A percentile compares a stretch with the other conserved stretches of the same genome.
Conservation (phyloP, 192 early-diverging fungal genomes). For the Podila clonocystis region DNA sequence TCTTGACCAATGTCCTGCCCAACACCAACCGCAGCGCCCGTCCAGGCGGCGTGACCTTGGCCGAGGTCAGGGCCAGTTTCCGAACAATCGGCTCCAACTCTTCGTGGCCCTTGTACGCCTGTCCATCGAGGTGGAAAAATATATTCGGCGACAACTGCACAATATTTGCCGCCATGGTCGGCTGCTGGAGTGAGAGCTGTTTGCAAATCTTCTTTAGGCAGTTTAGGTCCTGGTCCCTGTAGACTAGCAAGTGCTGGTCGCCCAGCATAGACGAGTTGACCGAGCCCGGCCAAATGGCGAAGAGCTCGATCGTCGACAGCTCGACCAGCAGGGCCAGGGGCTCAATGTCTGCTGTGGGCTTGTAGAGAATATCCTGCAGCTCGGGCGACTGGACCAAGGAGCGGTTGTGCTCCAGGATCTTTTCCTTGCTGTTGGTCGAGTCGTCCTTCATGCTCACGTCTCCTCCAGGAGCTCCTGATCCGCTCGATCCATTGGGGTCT, state of each 20-base stretch:
- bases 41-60: slow-evolving; percentile 34
- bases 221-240: slow-evolving; percentile 29
- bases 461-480: background rate
- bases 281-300: slow-evolving; percentile 43
- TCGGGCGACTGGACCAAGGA: slow-evolving; percentile 11
- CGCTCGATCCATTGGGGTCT: background rate
- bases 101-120: slow-evolving; percentile 44
- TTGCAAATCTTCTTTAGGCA: slow-evolving; percentile 44
- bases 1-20: slow-evolving; percentile 21
- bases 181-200: slow-evolving; percentile 19
- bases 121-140: slow-evolving; percentile 38
- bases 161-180: slow-evolving; percentile 43
- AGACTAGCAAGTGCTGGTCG: slow-evolving; percentile 46
- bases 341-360: slow-evolving; percentile 29
- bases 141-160: slow-evolving; percentile 36
- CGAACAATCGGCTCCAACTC: slow-evolving; percentile 42
- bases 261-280: slow-evolving; percentile 49
- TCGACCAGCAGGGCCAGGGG: slow-evolving; percentile 30
- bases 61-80: slow-evolving; percentile 30
- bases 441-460: background rate
- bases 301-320: slow-evolving; percentile 35
- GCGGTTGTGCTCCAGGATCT: slow-evolving; percentile 31
- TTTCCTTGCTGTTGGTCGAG: slow-evolving; percentile 17
- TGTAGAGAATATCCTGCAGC: slow-evolving; percentile 42
- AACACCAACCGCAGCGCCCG: slow-evolving; percentile 33